Base-by-base conservation (phyloP, 2,329 filamentous ascomycete genomes). In the Fusarium praegraminearum region DNA sequence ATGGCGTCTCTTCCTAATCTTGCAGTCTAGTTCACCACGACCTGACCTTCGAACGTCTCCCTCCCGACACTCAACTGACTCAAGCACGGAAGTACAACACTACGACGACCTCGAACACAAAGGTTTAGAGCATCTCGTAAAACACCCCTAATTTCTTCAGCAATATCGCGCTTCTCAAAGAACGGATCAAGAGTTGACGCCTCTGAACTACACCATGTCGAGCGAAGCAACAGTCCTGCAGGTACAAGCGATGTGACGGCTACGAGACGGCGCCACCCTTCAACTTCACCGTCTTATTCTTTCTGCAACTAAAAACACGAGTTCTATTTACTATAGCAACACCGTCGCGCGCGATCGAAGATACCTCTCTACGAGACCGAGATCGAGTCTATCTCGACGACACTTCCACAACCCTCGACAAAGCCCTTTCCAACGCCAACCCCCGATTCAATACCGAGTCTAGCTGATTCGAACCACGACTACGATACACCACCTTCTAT, bases 381-480 rank as follows among this genome's bases (percentile, higher is more conserved):
- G 36, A 38, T 38, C 11, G 18, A 12, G 18, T 38, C n/a, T 11
- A 10, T 10, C 16, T 10, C 33, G 1, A 12, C 3, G 18, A 38
- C 18, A 11, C 10, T 20, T 38, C 18, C 12, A 5, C 5, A 10
- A 11, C 1, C 5, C 18, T n/a, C 36, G 10, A n/a, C 15, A 2
- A 20, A n/a, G 7, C 5, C 18, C 36, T 7, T 7, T 10, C 10
- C 36, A 13, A 38, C 10, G 10, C 9, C 9, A 6, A 7, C 11
- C 10, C 10, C 0, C 18, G 36, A 20, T n/a, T 20, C 9, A n/a
- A n/a, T 20, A 12, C 5, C 36, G 0, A 11, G 7, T 0, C 16
- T 1, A 18, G 3, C 33, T 4, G 5, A 20, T 12, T n/a, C 7
- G 2, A 20, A 38, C 18, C 12, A 12, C 10, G 28, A 38, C 9